These are phyloP conservation scores for Bacidia rubella DNA, from an alignment of 495 filamentous ascomycete species.

Conservation along the genomic window DNA sequence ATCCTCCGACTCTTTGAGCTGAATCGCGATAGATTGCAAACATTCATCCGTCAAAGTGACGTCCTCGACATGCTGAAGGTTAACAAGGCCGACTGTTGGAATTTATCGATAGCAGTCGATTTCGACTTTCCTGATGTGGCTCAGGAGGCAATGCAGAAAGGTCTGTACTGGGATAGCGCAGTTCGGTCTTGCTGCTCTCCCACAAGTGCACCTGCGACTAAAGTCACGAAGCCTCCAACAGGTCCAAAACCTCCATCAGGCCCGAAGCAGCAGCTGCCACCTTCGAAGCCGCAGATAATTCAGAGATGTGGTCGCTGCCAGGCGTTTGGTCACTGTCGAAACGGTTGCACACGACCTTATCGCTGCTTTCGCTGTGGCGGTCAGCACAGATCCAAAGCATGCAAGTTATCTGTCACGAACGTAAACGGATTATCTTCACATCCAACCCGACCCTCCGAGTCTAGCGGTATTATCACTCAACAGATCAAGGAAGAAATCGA, in stretches of 20 bases:
- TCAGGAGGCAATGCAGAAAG: background rate
- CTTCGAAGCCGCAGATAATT: background rate
- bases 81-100: background rate
- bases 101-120: background rate
- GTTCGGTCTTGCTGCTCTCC: background rate
- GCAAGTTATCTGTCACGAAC: background rate
- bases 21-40: background rate
- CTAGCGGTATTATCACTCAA: too few species aligned
- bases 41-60: background rate
- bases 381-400: background rate
- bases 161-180: background rate
- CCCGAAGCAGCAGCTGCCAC: background rate
- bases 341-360: background rate
- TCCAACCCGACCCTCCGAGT: too few species aligned
- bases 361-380: background rate
- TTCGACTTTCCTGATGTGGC: background rate
- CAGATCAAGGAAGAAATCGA: too few species aligned
- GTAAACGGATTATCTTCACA: background rate
- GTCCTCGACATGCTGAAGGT: background rate
- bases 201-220: background rate
- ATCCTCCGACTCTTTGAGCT: background rate
- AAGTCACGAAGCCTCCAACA: background rate
- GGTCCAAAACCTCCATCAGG: background rate
- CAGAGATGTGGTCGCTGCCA: background rate
- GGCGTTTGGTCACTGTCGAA: background rate